Percentiles rank a stretch among this genome's conserved stretches.
Conservation (phyloP, 108 stramenopile genomes). For the Stephanodiscus minutulus region DNA sequence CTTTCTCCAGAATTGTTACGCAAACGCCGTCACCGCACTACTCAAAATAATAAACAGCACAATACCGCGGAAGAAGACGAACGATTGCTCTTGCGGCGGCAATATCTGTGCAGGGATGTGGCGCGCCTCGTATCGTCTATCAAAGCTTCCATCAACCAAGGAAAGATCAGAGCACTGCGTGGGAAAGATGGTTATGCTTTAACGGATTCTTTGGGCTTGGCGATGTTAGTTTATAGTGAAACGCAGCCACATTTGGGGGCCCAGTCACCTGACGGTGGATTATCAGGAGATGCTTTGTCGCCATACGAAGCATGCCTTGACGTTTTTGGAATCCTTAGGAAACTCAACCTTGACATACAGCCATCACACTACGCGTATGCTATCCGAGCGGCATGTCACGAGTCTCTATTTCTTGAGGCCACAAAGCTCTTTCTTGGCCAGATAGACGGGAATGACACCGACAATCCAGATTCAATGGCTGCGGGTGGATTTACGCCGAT, state of each 20-base stretch:
- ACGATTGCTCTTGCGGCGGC: slow-evolving; percentile 3
- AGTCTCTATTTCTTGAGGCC: slow-evolving; percentile 66
- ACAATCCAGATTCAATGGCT: slow-evolving; percentile 34
- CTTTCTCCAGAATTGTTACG: slow-evolving; percentile 32
- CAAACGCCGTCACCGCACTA: slow-evolving; percentile 10
- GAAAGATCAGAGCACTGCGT: slow-evolving; percentile 33
- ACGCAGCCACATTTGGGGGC: slow-evolving; percentile 26
- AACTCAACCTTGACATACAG: slow-evolving; percentile 62
- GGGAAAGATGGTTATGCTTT: slow-evolving; percentile 31
- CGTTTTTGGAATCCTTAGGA: slow-evolving; percentile 44
- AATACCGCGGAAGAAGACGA: background rate
- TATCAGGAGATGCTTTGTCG: background rate
- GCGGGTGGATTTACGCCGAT: slow-evolving; percentile 44
- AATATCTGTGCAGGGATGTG: slow-evolving; percentile 19
- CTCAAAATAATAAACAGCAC: background rate
- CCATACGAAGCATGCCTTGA: slow-evolving; percentile 47
- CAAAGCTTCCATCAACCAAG: slow-evolving; percentile 30
- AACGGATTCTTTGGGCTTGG: slow-evolving; percentile 32
- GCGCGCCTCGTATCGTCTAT: slow-evolving; percentile 24
- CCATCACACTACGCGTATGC: slow-evolving; percentile 60
- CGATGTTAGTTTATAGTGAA: slow-evolving; percentile 41
- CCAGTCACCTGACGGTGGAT: background rate
- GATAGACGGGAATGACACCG: slow-evolving; percentile 61
- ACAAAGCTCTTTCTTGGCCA: slow-evolving; percentile 62
- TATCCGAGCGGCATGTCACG: slow-evolving; percentile 58